These are phyloP conservation scores for Metarhizium humberi DNA, from an alignment of 2,329 filamentous ascomycete species.

Conservation along the genomic window DNA sequence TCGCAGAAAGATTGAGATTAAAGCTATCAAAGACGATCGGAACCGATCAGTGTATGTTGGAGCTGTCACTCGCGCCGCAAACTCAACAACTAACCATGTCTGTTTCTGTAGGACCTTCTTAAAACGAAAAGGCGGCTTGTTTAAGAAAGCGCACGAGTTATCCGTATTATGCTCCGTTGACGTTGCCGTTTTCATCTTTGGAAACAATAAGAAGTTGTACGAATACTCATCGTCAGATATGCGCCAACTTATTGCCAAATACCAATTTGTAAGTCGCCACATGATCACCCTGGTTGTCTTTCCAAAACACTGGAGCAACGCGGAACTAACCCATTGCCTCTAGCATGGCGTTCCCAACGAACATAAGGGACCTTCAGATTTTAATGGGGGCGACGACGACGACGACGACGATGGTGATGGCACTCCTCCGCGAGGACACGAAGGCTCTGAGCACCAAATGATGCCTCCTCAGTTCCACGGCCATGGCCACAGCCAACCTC, in stretches of 20 bases:
- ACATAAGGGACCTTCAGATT: slow-evolving; percentile 91
- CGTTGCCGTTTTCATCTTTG: slow-evolving; percentile 97
- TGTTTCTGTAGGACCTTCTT: slow-evolving; percentile 67
- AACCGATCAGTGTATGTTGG: slow-evolving; percentile 87
- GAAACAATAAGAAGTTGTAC: slow-evolving; percentile 97
- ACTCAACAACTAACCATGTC: background rate
- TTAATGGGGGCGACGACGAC: slow-evolving; percentile 78
- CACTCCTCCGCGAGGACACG: slow-evolving; percentile 58
- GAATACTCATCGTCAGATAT: slow-evolving; percentile 95
- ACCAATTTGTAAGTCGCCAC: slow-evolving; percentile 71
- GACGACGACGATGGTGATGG: slow-evolving; percentile 66
- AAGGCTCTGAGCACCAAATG: slow-evolving; percentile 48
- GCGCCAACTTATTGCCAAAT: slow-evolving; percentile 77
- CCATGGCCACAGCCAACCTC: slow-evolving; percentile 33
- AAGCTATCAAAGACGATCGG: slow-evolving; percentile 96
- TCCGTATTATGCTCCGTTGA: slow-evolving; percentile 97
- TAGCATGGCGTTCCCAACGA: slow-evolving; percentile 91
- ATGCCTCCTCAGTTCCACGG: slow-evolving; percentile 63
- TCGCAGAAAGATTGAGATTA: slow-evolving; percentile 99
- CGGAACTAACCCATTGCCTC: slow-evolving; percentile 7
- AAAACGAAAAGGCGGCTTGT: slow-evolving; percentile 95
- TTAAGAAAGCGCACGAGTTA: slow-evolving; percentile 99
- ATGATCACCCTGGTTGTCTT: background rate
- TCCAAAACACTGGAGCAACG: background rate
- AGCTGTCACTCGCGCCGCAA: background rate